Evolutionary conservation across 2,329 filamentous ascomycete species (phyloP).

Genomic region (Cordyceps tenuipes): DNA sequence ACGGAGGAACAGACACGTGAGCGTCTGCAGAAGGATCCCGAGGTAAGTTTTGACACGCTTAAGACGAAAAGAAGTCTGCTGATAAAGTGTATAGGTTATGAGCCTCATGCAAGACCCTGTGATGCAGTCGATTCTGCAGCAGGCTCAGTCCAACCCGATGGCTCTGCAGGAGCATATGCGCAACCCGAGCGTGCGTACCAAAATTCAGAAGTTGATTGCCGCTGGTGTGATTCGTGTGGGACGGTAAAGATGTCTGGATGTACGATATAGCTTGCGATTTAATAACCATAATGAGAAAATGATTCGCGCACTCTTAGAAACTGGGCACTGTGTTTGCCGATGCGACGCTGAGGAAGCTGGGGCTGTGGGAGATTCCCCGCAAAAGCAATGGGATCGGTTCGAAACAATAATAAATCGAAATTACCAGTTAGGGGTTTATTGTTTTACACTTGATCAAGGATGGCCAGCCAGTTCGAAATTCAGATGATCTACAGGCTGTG

Average conservation of each 20-base stretch:
- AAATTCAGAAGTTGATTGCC: constrained; percentile 91
- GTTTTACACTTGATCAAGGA: no score
- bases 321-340: background rate
- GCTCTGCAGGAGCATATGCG: constrained; percentile 96
- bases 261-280: constrained; percentile 10
- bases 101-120: constrained; percentile 87
- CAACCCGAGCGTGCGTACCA: constrained; percentile 74
- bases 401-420: no score
- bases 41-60: constrained; percentile 49
- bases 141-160: constrained; percentile 87
- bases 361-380: background rate
- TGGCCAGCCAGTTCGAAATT: background rate
- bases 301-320: background rate
- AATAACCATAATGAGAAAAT: constrained; percentile 8
- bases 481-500: background rate
- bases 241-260: constrained; percentile 8
- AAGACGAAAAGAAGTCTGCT: constrained; percentile 14
- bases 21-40: constrained; percentile 80
- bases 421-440: no score
- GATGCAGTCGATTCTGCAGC: constrained; percentile 95
- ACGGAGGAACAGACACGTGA: constrained; percentile 93
- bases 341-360: background rate
- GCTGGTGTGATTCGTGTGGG: constrained; percentile 85
- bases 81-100: constrained; percentile 55
- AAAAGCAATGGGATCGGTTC: no score